Percentiles rank a stretch among this genome's conserved stretches.
Conservation (phyloP, 495 filamentous ascomycete species). For the Neurospora discreta region DNA sequence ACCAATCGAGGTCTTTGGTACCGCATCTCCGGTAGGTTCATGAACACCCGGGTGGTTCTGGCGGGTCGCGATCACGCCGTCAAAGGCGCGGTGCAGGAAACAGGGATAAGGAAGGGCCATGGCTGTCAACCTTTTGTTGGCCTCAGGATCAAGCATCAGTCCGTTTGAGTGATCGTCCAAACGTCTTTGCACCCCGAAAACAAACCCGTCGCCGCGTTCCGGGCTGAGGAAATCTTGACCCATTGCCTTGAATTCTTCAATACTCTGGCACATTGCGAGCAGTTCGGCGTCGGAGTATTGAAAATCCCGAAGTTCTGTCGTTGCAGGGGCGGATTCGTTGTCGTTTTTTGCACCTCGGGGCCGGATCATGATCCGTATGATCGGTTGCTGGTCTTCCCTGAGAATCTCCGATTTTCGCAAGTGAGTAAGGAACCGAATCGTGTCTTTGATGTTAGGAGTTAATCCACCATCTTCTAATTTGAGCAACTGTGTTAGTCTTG, state of each 20-base stretch:
- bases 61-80: slow-evolving; percentile 17
- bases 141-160: slow-evolving; percentile 17
- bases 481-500: background rate
- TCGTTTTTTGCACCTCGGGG: slow-evolving; percentile 20
- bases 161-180: background rate
- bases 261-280: slow-evolving; percentile 16
- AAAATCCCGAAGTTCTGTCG: slow-evolving; percentile 19
- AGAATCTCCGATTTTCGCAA: background rate
- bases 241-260: slow-evolving; percentile 9
- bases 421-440: background rate
- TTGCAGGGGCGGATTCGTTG: background rate
- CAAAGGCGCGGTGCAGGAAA: slow-evolving; percentile 34
- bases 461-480: background rate
- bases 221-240: slow-evolving; percentile 11
- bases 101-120: slow-evolving; percentile 17
- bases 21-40: background rate
- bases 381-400: background rate
- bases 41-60: background rate
- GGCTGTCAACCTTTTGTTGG: slow-evolving; percentile 12
- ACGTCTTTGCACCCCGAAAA: slow-evolving; percentile 24
- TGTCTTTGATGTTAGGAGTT: background rate
- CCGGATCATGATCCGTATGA: slow-evolving; percentile 35
- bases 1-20: background rate
- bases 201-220: slow-evolving; percentile 31
- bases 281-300: slow-evolving; percentile 27